Conservation (phyloP, 495 filamentous ascomycete species). For the Jackrogersella multiformis region DNA sequence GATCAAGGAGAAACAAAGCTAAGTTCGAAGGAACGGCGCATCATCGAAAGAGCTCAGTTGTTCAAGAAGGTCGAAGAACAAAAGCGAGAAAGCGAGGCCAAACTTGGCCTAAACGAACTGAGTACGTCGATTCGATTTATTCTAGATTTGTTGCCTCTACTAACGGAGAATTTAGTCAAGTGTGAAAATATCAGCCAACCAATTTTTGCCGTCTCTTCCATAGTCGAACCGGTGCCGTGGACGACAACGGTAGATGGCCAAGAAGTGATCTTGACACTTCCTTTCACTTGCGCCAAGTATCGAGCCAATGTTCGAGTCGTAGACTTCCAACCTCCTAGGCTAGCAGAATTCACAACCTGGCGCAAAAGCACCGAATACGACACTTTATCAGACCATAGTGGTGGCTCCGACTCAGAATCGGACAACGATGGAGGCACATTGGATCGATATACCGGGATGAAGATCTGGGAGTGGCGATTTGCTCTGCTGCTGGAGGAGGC, state of each 20-base stretch:
- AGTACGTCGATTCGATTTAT: constrained; percentile 5
- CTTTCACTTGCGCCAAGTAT: constrained; percentile 82
- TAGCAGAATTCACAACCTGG: constrained; percentile 77
- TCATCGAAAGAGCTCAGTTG: constrained; percentile 17
- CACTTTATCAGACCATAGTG: constrained; percentile 55
- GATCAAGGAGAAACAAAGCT: constrained; percentile 33
- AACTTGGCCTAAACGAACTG: constrained; percentile 44
- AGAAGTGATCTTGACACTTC: constrained; percentile 56
- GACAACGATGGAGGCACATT: constrained; percentile 42
- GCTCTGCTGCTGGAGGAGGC: constrained; percentile 74
- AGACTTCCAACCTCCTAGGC: constrained; percentile 76
- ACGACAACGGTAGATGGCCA: constrained; percentile 47
- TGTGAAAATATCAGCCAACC: constrained; percentile 56
- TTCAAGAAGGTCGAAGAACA: constrained; percentile 46
- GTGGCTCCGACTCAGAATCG: constrained; percentile 48
- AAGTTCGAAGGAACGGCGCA: constrained; percentile 31
- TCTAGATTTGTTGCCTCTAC: not conserved
- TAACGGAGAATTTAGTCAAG: constrained; percentile 48
- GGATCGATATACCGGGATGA: constrained; percentile 31
- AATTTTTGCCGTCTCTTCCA: constrained; percentile 57
- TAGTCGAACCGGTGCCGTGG: constrained; percentile 55
- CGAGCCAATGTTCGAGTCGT: constrained; percentile 74
- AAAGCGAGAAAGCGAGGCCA: constrained; percentile 41
- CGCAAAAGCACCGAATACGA: constrained; percentile 56
- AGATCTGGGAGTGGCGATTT: constrained; percentile 82